Percentiles rank a stretch among this genome's conserved stretches.
Conservation (phyloP, 2,329 filamentous ascomycete species). For the Elsinoe necatrix region DNA sequence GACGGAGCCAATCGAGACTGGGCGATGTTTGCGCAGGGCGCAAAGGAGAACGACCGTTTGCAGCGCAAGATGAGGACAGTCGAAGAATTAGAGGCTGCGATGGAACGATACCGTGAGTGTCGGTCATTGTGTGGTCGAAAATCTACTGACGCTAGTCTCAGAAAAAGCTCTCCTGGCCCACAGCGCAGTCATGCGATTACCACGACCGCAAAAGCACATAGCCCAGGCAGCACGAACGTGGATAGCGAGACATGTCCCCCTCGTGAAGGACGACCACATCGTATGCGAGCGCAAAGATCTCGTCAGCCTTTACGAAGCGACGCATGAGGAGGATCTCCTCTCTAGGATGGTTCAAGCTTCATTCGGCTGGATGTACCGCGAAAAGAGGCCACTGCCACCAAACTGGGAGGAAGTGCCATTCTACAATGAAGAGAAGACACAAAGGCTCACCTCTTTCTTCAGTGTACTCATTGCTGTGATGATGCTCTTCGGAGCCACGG, state of each 20-base stretch:
- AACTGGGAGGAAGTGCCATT: neutral
- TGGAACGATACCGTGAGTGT: neutral
- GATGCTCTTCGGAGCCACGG: slow-evolving; percentile 1
- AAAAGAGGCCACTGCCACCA: neutral
- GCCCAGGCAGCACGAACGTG: neutral
- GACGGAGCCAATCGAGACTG: neutral
- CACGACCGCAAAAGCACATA: neutral
- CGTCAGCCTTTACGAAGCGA: neutral
- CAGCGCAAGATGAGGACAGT: neutral
- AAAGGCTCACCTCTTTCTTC: neutral
- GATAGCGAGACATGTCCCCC: neutral
- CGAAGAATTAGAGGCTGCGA: neutral
- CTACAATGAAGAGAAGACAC: neutral
- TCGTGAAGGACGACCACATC: neutral
- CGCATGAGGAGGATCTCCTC: neutral
- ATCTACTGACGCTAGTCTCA: neutral
- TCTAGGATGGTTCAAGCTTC: neutral
- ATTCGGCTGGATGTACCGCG: neutral
- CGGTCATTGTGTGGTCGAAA: neutral
- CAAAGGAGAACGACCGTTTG: neutral
- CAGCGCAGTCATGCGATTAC: neutral
- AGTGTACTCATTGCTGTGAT: neutral
- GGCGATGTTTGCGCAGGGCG: neutral
- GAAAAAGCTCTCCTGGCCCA: neutral
- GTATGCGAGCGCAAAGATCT: neutral